Percentiles rank a stretch among this genome's conserved stretches.
Evolutionary conservation across 306 rosid genomes (phyloP).

Genomic region (Cercis canadensis): DNA sequence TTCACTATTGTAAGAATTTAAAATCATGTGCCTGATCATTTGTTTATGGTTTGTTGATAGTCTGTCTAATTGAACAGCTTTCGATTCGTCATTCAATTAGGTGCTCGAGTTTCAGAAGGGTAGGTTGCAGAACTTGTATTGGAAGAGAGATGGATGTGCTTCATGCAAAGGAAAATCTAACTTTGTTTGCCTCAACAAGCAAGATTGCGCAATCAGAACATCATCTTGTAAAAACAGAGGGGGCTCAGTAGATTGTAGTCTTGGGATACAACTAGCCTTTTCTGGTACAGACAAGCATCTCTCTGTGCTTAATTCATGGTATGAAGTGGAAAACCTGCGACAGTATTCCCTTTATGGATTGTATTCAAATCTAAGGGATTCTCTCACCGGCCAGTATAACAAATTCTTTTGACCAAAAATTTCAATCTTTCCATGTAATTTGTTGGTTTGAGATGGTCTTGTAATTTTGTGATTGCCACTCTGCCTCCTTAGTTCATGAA

Average conservation of each 20-base stretch:
- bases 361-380: conserved; percentile 66
- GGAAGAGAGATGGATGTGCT: conserved; percentile 77
- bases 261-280: conserved; percentile 56
- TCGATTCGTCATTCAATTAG: conserved; percentile 46
- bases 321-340: conserved; percentile 68
- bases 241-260: conserved; percentile 72
- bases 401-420: conserved; percentile 45
- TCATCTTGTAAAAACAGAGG: conserved; percentile 64
- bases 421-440: not conserved
- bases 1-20: conserved; percentile 63
- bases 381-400: conserved; percentile 68
- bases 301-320: conserved; percentile 70
- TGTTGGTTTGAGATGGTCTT: conserved; percentile 22
- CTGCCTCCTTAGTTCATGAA: not conserved
- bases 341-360: conserved; percentile 74
- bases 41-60: conserved; percentile 2
- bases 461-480: conserved; percentile 20
- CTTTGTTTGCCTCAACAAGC: conserved; percentile 72
- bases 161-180: conserved; percentile 60
- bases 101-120: conserved; percentile 78
- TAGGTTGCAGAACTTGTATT: conserved; percentile 69
- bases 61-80: conserved; percentile 8
- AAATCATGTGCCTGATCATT: not conserved
- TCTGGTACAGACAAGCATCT: conserved; percentile 65
- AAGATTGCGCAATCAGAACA: conserved; percentile 68